Base-by-base conservation (phyloP, 2,329 filamentous ascomycete genomes). In the Leptoxyphium fumago region DNA sequence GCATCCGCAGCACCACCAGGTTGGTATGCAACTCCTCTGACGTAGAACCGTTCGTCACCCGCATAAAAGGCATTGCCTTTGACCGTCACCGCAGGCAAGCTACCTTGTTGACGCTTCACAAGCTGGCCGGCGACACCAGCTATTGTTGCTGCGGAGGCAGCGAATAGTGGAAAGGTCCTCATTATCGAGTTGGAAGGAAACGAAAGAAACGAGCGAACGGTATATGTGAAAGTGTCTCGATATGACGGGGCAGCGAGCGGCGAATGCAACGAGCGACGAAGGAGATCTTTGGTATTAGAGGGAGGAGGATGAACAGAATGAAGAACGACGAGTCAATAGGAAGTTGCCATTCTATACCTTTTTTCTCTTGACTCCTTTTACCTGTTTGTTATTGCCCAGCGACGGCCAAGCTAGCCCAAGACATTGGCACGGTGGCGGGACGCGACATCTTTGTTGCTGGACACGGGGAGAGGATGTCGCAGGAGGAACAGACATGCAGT, bases 1-100 rank as follows among this genome's bases (percentile, higher is more conserved):
- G 76, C 64, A 41, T 79, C 64, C 43, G 76, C 77, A 13, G 77
- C 72, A 48, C 78, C 79, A 58, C 75, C 75, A 51, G 57, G 49
- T 44, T 61, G 58, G 48, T 61, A 62, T 64, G 82, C 80, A 48
- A 77, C 70, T 59, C 74, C 73, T 50, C 72, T 71, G 46, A 77
- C 66, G 60, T 75, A 75, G 64, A 76, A 76, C 55, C 78, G 74
- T 43, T 75, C 58, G 47, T 71, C 57, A 47, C 72, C 68, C 59
- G 74, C 79, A 67, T 80, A 81, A 49, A 78, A 74, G 59, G 48
- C 43, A 36, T 50, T 47, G 45, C 56, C 55, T 21, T 52, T 45
- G 28, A 49, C 51, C 15, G 48, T 52, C 43, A 59, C 48, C 13
- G 51, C 38, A 10, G 51, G 48, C 6, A 53, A 46, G 17, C 39